Evolutionary conservation across 164 flowering plant genomes (phyloP).

Genomic region (Stephania yunnanensis): DNA sequence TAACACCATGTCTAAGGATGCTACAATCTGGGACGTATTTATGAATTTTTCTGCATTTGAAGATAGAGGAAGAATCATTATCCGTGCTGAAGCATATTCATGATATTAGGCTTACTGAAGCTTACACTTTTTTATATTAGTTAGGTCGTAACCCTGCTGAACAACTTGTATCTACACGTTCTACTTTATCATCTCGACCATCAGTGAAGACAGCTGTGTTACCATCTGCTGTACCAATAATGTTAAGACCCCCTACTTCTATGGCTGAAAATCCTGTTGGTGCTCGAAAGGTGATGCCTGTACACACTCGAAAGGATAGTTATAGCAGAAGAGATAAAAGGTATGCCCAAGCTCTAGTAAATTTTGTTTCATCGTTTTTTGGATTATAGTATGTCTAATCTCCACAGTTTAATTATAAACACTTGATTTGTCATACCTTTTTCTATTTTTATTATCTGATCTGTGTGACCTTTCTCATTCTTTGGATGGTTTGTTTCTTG

Average conservation of each 20-base stretch:
- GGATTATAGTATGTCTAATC: background rate
- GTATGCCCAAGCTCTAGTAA: conserved; percentile 25
- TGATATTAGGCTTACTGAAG: conserved; percentile 10
- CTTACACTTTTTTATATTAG: conserved; percentile 31
- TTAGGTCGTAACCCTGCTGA: conserved; percentile 42
- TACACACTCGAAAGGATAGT: conserved; percentile 17
- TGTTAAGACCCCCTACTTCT: conserved; percentile 38
- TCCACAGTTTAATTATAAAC: background rate
- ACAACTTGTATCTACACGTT: conserved; percentile 35
- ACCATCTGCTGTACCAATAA: conserved; percentile 52
- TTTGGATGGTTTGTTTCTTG: background rate
- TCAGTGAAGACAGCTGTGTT: conserved; percentile 41
- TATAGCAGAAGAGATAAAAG: conserved; percentile 42
- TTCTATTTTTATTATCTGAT: background rate
- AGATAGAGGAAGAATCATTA: background rate
- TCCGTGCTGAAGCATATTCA: background rate
- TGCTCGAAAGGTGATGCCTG: conserved; percentile 17
- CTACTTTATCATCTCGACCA: conserved; percentile 36
- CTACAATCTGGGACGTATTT: background rate
- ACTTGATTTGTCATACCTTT: background rate
- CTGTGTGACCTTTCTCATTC: background rate
- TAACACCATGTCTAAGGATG: background rate
- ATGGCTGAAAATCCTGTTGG: conserved; percentile 23
- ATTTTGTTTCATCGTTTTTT: background rate
- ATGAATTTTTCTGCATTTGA: background rate